Evolutionary conservation across 176 grass and related monocot genomes (phyloP).

Genomic region (Oryza meridionalis): DNA sequence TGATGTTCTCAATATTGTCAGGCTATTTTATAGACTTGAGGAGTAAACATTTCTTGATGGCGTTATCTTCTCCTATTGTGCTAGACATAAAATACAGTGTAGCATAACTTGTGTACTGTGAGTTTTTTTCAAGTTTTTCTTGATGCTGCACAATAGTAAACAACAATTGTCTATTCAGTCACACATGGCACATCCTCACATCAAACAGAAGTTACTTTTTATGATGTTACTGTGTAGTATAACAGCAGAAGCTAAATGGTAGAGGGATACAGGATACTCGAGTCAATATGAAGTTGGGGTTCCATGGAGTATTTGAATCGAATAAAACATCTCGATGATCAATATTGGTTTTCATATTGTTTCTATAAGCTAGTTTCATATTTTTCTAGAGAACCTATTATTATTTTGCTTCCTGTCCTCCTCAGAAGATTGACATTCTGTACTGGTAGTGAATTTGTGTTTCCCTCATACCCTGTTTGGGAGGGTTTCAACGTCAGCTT

Average conservation of each 20-base stretch:
- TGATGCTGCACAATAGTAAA: background rate
- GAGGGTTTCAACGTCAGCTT: slow-evolving; percentile 5
- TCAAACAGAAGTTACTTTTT: background rate
- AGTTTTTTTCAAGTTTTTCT: background rate
- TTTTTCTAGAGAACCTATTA: slow-evolving; percentile 3
- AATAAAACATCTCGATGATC: background rate
- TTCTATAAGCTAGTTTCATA: background rate
- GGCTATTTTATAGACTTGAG: background rate
- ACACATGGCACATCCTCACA: background rate
- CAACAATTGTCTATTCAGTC: background rate
- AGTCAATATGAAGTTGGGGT: background rate
- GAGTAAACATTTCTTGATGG: background rate
- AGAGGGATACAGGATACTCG: background rate
- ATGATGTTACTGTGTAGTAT: background rate
- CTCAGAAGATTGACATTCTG: slow-evolving; percentile 1
- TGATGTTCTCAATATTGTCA: background rate
- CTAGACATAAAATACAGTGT: slow-evolving; percentile 14
- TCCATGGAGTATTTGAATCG: background rate
- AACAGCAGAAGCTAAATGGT: background rate
- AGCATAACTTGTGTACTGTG: slow-evolving; percentile 14
- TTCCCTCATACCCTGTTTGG: background rate
- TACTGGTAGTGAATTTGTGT: slow-evolving; percentile 1
- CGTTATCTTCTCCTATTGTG: slow-evolving; percentile 4
- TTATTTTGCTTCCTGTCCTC: background rate
- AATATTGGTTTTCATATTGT: slow-evolving; percentile 18